Conservation (phyloP, 441 rosid species). For the Manihot esculenta region DNA sequence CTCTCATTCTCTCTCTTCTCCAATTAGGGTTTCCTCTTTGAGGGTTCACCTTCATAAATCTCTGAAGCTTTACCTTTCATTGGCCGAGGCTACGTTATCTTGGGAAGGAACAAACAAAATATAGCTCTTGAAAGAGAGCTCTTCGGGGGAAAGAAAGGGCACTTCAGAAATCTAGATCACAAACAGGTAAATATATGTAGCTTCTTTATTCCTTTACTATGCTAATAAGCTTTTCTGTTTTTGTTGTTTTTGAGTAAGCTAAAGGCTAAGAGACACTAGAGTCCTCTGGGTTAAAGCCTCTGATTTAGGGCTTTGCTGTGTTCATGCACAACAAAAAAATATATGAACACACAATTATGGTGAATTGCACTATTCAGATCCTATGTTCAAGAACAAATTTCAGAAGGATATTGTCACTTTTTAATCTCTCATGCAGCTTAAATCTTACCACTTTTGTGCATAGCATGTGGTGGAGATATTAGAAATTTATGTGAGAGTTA, state of each 20-base stretch:
- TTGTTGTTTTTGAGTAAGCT: constrained; percentile 32
- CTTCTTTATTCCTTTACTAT: constrained; percentile 20
- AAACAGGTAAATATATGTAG: constrained; percentile 32
- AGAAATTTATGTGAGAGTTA: too few species aligned
- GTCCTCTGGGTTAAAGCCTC: constrained; percentile 35
- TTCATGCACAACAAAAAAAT: constrained; percentile 13
- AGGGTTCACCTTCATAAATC: constrained; percentile 30
- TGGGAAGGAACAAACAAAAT: constrained; percentile 34
- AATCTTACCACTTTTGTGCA: constrained; percentile 14
- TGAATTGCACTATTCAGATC: constrained; percentile 42
- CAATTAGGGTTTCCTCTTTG: constrained; percentile 52
- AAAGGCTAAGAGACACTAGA: constrained; percentile 34
- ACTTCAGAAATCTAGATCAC: constrained; percentile 43
- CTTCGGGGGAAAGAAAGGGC: constrained; percentile 31
- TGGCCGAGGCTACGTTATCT: constrained; percentile 42
- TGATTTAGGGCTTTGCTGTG: constrained; percentile 43
- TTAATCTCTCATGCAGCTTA: constrained; percentile 21
- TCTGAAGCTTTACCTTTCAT: constrained; percentile 29
- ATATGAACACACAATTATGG: constrained; percentile 9
- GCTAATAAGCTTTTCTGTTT: constrained; percentile 26
- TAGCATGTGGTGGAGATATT: too few species aligned
- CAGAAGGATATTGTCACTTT: constrained; percentile 15
- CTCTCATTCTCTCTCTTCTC: constrained; percentile 23
- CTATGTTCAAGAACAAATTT: constrained; percentile 23
- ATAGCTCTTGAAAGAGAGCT: constrained; percentile 38